Conservation (phyloP, 164 flowering plant species). For the Euptelea pleiosperma region DNA sequence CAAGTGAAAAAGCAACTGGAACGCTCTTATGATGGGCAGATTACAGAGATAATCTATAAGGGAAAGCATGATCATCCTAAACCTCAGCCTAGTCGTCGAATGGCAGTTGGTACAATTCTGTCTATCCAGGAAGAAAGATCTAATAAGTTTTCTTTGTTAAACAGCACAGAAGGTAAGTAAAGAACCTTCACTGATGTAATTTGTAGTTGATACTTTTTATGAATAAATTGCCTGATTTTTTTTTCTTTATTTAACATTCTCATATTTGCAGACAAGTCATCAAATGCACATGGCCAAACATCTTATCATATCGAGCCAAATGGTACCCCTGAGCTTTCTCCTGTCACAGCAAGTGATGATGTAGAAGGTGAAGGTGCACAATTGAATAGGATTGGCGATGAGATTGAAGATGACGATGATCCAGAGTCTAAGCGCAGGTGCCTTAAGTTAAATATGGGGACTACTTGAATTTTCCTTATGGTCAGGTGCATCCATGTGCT, state of each 20-base stretch:
- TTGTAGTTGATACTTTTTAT: background rate
- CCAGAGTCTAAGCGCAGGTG: constrained; percentile 50
- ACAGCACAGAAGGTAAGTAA: constrained; percentile 39
- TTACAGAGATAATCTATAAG: constrained; percentile 51
- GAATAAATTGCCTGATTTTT: background rate
- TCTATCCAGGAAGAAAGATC: constrained; percentile 25
- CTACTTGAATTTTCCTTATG: background rate
- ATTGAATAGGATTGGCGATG: constrained; percentile 32
- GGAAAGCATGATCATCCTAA: constrained; percentile 73
- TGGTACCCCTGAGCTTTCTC: constrained; percentile 17
- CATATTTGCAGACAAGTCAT: constrained; percentile 36
- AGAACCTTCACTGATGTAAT: background rate
- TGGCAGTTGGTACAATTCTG: constrained; percentile 25
- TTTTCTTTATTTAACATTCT: no score
- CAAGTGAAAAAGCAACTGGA: constrained; percentile 65
- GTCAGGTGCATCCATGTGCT: background rate
- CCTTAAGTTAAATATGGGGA: background rate
- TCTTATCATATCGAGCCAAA: constrained; percentile 24
- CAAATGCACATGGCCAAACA: constrained; percentile 21
- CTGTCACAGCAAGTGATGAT: constrained; percentile 27
- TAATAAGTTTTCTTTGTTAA: constrained; percentile 19
- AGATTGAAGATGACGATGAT: constrained; percentile 31
- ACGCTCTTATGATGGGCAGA: constrained; percentile 53
- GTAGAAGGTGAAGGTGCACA: constrained; percentile 19
- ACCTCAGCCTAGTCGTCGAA: constrained; percentile 37